Evolutionary conservation across 2,329 filamentous ascomycete species (phyloP).

Genomic region (Pseudocercospora fijiensis): DNA sequence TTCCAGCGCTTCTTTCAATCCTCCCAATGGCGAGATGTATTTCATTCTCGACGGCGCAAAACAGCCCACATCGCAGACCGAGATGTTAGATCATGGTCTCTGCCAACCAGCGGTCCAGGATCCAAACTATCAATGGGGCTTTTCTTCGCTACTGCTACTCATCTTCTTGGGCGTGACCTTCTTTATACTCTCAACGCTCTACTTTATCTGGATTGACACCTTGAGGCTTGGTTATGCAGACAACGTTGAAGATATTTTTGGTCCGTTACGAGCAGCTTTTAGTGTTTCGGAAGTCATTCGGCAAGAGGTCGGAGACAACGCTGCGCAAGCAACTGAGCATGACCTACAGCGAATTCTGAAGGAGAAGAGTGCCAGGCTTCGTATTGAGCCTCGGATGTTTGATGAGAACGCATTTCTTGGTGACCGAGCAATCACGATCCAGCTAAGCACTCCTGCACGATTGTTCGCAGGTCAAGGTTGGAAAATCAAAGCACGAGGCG

Average conservation of each 20-base stretch:
- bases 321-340: neutral
- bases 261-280: neutral
- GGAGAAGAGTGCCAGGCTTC: neutral
- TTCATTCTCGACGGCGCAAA: neutral
- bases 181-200: neutral
- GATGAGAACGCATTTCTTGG: neutral
- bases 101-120: neutral
- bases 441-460: neutral
- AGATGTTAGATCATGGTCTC: neutral
- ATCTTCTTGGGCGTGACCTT: neutral
- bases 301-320: neutral
- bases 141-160: neutral
- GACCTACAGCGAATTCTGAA: neutral
- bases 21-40: neutral
- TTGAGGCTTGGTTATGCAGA: neutral
- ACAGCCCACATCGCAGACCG: neutral
- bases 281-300: neutral
- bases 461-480: neutral
- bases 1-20: neutral
- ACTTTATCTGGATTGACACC: slow-evolving; percentile 1
- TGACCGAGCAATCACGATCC: neutral
- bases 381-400: neutral
- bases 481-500: neutral
- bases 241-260: neutral
- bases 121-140: slow-evolving; percentile 3